Base-by-base conservation (phyloP, 495 filamentous ascomycete species). In the Jackrogersella multiformis region DNA sequence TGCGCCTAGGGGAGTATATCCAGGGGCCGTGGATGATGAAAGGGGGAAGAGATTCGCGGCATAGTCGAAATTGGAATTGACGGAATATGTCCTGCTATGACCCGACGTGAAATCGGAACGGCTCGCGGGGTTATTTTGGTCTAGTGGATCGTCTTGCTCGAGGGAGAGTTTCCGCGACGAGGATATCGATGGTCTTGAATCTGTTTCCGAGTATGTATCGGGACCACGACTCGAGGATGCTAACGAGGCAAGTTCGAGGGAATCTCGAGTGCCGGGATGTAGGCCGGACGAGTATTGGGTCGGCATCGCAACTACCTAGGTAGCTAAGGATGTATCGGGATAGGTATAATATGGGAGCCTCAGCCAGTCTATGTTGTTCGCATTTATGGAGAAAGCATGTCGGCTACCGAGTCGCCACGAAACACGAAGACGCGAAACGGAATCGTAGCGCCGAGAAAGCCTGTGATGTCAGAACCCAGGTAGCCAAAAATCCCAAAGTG, bases 41-140 rank as follows among this genome's bases (percentile, higher is more conserved):
- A 99, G 84, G 0, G 95, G 95, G 73, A 97, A 96, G 34, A 98
- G 85, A 72, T 93, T 96, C 39, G 90, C 84, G 45, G 90, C 87
- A 73, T 97, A 97, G 76, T 98, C 95, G 76, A 98, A 99, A 26
- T 91, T 92, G 10, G 94, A 97, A 24, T 89, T 92, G 35, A 97
- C 84, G 8, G 92, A 96, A 79, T 92, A 97, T 46, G 92, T 89
- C 35, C 95, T 89, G 49, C 76, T 76, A 66, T 85, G 86, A 30
- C 82, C 76, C 4, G 78, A 77, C 18, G 79, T 81, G 35, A 81
- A 81, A 16, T 78, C 73, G 42, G 81, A 77, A 26, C 70, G 70
- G 38, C 72, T 76, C 24, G 85, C 86, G 36, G 77, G 78, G 72
- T 88, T 86, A 57, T 80, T 79, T 39, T 80, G 81, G 56, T 89